Percentiles rank a stretch among this genome's conserved stretches.
These are phyloP conservation scores for Cercospora brassicicola DNA, from an alignment of 2,329 filamentous ascomycete species.

Conservation along the genomic window DNA sequence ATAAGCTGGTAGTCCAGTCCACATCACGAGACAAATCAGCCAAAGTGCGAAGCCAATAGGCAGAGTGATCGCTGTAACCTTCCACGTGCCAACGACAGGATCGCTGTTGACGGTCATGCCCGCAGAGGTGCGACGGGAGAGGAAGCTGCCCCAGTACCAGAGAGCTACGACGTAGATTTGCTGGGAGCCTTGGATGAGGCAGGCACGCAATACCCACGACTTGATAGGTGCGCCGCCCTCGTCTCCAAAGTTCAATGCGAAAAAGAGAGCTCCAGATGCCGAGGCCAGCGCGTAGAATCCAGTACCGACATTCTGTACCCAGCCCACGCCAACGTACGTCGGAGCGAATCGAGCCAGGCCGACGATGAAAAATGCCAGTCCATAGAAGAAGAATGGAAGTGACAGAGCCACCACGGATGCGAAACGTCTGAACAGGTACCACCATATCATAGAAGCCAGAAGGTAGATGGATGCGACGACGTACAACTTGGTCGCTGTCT, in stretches of 20 bases:
- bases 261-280: slow-evolving; percentile 62
- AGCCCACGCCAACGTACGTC: slow-evolving; percentile 45
- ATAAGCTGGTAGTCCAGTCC: slow-evolving; percentile 62
- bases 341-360: slow-evolving; percentile 57
- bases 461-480: slow-evolving; percentile 60
- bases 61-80: slow-evolving; percentile 51
- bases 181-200: slow-evolving; percentile 64
- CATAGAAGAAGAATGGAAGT: slow-evolving; percentile 62
- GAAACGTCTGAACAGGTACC: slow-evolving; percentile 58
- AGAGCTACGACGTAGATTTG: slow-evolving; percentile 64
- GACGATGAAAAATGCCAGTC: slow-evolving; percentile 60
- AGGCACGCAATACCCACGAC: slow-evolving; percentile 64
- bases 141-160: slow-evolving; percentile 64
- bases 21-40: slow-evolving; percentile 55
- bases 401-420: slow-evolving; percentile 59
- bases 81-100: slow-evolving; percentile 23
- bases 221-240: slow-evolving; percentile 56
- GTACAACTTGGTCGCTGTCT: slow-evolving; percentile 59
- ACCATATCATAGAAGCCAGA: slow-evolving; percentile 59
- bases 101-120: slow-evolving; percentile 41
- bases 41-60: slow-evolving; percentile 59
- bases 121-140: slow-evolving; percentile 49
- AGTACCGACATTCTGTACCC: slow-evolving; percentile 61
- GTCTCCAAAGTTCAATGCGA: slow-evolving; percentile 61
- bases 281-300: slow-evolving; percentile 62